Percentiles rank a stretch among this genome's conserved stretches.
These are phyloP conservation scores for Insectozyma bohioensis DNA, from an alignment of 1,139 yeast species.

Conservation along the genomic window DNA sequence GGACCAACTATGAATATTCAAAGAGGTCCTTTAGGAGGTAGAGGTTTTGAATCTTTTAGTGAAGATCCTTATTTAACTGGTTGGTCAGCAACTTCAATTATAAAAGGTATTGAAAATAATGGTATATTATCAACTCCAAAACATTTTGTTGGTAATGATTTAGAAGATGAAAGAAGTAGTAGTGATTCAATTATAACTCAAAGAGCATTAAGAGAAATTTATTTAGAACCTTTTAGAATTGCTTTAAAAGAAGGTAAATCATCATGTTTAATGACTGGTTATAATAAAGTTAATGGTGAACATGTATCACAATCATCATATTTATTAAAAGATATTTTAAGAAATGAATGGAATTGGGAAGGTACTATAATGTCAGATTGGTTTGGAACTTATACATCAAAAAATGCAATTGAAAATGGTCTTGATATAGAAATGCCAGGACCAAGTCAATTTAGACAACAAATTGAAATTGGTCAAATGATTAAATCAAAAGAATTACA, in stretches of 20 bases:
- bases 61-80: slow-evolving; percentile 38
- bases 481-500: slow-evolving; percentile 31
- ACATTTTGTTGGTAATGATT: slow-evolving; percentile 61
- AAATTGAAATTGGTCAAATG: slow-evolving; percentile 31
- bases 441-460: slow-evolving; percentile 46
- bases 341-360: slow-evolving; percentile 36
- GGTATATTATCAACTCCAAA: slow-evolving; percentile 56
- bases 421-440: slow-evolving; percentile 69
- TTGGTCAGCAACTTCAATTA: slow-evolving; percentile 25
- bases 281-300: slow-evolving; percentile 58
- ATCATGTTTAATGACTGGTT: slow-evolving; percentile 52
- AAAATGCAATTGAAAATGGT: slow-evolving; percentile 50
- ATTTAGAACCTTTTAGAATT: slow-evolving; percentile 60
- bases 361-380: slow-evolving; percentile 64
- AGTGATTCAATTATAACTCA: slow-evolving; percentile 50
- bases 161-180: slow-evolving; percentile 54
- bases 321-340: slow-evolving; percentile 43
- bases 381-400: slow-evolving; percentile 55
- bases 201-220: slow-evolving; percentile 61
- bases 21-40: slow-evolving; percentile 36
- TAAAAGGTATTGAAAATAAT: slow-evolving; percentile 31
- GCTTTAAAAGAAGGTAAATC: slow-evolving; percentile 47
- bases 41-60: slow-evolving; percentile 35
- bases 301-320: slow-evolving; percentile 50
- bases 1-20: slow-evolving; percentile 38